Conservation (phyloP, 2,329 filamentous ascomycete genomes). For the Beauveria asiatica region DNA sequence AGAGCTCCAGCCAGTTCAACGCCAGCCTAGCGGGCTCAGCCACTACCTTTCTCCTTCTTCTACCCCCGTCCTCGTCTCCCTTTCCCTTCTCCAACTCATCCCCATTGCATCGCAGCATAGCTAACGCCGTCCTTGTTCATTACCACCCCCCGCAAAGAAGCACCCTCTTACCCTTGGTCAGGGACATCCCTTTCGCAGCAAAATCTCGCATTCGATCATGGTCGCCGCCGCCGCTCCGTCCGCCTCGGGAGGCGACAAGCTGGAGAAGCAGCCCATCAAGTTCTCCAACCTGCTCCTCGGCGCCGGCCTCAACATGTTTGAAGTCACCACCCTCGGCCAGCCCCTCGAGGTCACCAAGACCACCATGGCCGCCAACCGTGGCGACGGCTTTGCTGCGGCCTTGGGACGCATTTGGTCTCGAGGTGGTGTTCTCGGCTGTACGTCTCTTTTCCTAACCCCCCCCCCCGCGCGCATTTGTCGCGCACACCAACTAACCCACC, state of each 20-base stretch:
- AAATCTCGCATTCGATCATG: slow-evolving; percentile 38
- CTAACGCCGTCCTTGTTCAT: slow-evolving; percentile 12
- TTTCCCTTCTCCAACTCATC: not conserved
- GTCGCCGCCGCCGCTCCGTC: slow-evolving; percentile 49
- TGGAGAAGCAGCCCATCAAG: slow-evolving; percentile 99
- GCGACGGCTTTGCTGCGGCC: slow-evolving; percentile 74
- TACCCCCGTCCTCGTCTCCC: not conserved
- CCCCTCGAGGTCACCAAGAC: slow-evolving; percentile 99
- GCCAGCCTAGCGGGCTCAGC: not conserved
- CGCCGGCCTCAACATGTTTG: slow-evolving; percentile 91
- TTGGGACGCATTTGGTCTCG: slow-evolving; percentile 85
- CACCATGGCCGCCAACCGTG: slow-evolving; percentile 96
- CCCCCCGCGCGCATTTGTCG: not conserved
- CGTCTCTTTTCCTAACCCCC: slow-evolving; percentile 31
- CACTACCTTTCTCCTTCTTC: not conserved
- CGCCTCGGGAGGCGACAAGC: slow-evolving; percentile 37
- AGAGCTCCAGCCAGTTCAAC: not conserved
- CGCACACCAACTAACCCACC: slow-evolving; percentile 17
- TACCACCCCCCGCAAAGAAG: slow-evolving; percentile 60
- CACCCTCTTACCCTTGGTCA: slow-evolving; percentile 94
- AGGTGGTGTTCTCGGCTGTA: slow-evolving; percentile 90
- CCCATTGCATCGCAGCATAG: not conserved
- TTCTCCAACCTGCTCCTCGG: slow-evolving; percentile 97
- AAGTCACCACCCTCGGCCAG: slow-evolving; percentile 62
- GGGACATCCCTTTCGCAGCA: slow-evolving; percentile 59